Evolutionary conservation across 2,329 filamentous ascomycete species (phyloP), one percentile per base, ranked within the genome.

Genomic region (Leptographium radiaticola): DNA sequence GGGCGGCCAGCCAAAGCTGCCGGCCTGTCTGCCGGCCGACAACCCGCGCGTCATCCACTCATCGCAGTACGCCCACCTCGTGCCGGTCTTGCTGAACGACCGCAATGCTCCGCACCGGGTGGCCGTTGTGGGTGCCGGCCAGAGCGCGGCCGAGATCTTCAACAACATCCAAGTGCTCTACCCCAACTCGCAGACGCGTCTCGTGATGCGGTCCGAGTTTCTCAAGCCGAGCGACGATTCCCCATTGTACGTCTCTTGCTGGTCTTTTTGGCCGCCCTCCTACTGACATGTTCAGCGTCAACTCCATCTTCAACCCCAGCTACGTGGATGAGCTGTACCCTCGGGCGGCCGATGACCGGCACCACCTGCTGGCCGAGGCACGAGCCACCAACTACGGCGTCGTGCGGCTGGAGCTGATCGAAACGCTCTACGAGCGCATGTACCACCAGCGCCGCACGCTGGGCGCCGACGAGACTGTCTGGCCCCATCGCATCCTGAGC

Each of bases 121-220:
- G 52, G 90, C 88, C 10, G 86, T 97, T 12, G 75, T 97, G 43
- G 91, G 91, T 10, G 87, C 83, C 48, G 91, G 93, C 1, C 91
- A 98, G 72, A 94, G 87, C 66, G 89, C 89, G 2, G 91, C 91
- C 11, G 91, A 98, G 72, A 95, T 96, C 63, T 96, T 94, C 73
- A 86, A 88, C 71, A 90, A 95, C 67, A 72, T 97, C 50, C 86
- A 91, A 63, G 76, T 74, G 42, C 74, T 87, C 48, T 96, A 94
- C 66, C 89, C 89, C 42, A 89, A 91, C 65, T 82, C 86, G 33
- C 77, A 80, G 61, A 90, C 89, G 0, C 79, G 75, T 39, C 70
- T 98, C 55, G 73, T 96, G 56, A 91, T 95, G 75, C 83, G 88
- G 61, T 84, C 84, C 44, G 81, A 89, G 58, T 89, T 91, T 54